Conservation (phyloP, 1,139 yeast genomes). For the Debaryomyces sp. region DNA sequence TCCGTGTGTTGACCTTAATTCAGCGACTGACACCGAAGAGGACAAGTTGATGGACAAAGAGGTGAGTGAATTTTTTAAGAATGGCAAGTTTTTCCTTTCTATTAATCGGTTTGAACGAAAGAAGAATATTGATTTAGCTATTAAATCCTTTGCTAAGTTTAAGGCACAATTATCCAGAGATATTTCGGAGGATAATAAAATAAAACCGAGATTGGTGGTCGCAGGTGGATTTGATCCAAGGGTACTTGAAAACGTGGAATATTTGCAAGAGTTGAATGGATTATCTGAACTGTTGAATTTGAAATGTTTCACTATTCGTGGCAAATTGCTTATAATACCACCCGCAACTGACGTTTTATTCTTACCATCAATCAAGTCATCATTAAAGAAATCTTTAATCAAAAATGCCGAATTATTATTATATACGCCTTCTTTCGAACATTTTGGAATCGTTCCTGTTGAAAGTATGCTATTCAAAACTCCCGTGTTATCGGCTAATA, state of each 20-base stretch:
- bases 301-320: constrained; percentile 50
- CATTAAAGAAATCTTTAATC: constrained; percentile 66
- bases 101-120: constrained; percentile 88
- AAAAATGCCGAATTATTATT: constrained; percentile 60
- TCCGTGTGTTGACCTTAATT: constrained; percentile 72
- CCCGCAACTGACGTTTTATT: constrained; percentile 61
- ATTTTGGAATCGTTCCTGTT: constrained; percentile 96
- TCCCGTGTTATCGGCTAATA: constrained; percentile 83
- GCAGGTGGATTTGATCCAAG: constrained; percentile 94
- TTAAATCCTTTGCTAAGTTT: constrained; percentile 59
- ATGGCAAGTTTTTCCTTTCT: constrained; percentile 58
- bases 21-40: constrained; percentile 19
- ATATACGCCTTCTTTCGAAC: constrained; percentile 91
- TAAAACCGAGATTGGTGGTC: constrained; percentile 53
- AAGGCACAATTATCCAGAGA: constrained; percentile 15
- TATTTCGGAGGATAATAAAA: background rate
- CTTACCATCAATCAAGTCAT: constrained; percentile 75
- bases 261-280: constrained; percentile 60
- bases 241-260: constrained; percentile 74
- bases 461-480: constrained; percentile 88
- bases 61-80: constrained; percentile 30
- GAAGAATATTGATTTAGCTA: constrained; percentile 79
- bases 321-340: constrained; percentile 42
- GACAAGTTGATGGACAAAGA: constrained; percentile 29
- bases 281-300: constrained; percentile 52